These are phyloP conservation scores for Pontederia crassipes DNA, from an alignment of 176 grass and related monocot species.

Conservation along the genomic window DNA sequence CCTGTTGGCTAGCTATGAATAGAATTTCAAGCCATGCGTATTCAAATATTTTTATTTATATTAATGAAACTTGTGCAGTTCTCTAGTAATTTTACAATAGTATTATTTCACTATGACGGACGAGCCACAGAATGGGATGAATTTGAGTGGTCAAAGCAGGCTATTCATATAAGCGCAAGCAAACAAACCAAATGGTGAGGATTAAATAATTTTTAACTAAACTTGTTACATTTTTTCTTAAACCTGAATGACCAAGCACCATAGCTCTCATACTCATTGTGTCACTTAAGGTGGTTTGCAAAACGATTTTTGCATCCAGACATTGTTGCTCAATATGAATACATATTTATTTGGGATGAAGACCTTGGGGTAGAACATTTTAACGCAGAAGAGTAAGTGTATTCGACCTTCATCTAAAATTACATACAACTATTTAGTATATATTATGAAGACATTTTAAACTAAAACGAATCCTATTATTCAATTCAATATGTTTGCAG, in stretches of 20 bases:
- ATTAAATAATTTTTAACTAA: background rate
- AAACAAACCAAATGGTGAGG: conserved; percentile 89
- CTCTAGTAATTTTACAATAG: conserved; percentile 82
- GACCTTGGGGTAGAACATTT: conserved; percentile 16
- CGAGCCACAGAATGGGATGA: conserved; percentile 84
- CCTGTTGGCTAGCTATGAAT: too few relatives aligned
- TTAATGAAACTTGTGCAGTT: conserved; percentile 28
- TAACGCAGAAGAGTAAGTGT: conserved; percentile 10
- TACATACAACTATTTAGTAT: background rate
- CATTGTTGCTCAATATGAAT: conserved; percentile 17
- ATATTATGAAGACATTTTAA: background rate
- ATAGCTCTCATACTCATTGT: background rate
- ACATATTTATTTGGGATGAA: conserved; percentile 23
- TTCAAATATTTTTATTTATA: too few relatives aligned
- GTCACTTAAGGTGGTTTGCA: conserved; percentile 17
- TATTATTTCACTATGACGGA: conserved; percentile 93
- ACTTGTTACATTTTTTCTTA: background rate
- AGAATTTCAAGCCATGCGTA: too few relatives aligned
- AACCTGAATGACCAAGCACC: background rate
- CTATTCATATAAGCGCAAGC: conserved; percentile 72
- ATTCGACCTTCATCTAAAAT: background rate
- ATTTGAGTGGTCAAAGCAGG: conserved; percentile 90
- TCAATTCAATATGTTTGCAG: background rate
- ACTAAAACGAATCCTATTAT: background rate
- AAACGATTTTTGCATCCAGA: conserved; percentile 24